Evolutionary conservation across 2,329 filamentous ascomycete genomes (phyloP), one percentile per base, ranked within the genome.

Genomic region (Colletotrichum tropicale): DNA sequence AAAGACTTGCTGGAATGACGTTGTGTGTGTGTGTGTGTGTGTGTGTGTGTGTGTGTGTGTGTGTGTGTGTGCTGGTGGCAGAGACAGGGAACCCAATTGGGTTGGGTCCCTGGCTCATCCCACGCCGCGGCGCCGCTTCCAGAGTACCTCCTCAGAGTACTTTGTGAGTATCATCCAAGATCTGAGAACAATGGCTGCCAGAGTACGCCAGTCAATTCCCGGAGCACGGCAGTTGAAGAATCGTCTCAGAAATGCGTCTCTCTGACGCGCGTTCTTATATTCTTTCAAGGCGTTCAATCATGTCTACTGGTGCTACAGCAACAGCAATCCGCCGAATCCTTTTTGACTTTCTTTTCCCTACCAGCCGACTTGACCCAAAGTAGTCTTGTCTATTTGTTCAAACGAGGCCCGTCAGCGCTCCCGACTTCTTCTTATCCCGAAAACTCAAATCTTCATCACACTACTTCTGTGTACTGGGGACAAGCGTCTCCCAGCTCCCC

Each of bases 401-500:
- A 65, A 60, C 21, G 58, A 38, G 34, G 48, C 48, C 43, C 58
- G 56, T 58, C 26, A n/a, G 43, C 26, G 32, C 38, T 56, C 34
- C 3, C 43, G 30, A 36, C 13, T 67, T 8, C 1, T 30, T 6
- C 24, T 67, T 21, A 15, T 65, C 13, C 6, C 9, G 34, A 56
- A 48, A 73, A 15, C 10, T 28, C 66, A 26, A 18, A 48, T 7
- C 21, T 6, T 21, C 55, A 8, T 36, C 55, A 18, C n/a, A 66
- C 55, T 62, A 76, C 56, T 61, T 67, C n/a, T 78, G 74, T 4
- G 55, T 69, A 69, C 81, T 86, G 30, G 90, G 90, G 80, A 89
- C 89, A 79, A 92, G 79, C 6, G 89, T 88, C 79, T 91, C 89
- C 89, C 90, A 92, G 26, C 88, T 86, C 15, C 87, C 87, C 82